Evolutionary conservation across 768 basidiomycete genomes (phyloP).

Genomic region (Phanerodontia chrysosporium): DNA sequence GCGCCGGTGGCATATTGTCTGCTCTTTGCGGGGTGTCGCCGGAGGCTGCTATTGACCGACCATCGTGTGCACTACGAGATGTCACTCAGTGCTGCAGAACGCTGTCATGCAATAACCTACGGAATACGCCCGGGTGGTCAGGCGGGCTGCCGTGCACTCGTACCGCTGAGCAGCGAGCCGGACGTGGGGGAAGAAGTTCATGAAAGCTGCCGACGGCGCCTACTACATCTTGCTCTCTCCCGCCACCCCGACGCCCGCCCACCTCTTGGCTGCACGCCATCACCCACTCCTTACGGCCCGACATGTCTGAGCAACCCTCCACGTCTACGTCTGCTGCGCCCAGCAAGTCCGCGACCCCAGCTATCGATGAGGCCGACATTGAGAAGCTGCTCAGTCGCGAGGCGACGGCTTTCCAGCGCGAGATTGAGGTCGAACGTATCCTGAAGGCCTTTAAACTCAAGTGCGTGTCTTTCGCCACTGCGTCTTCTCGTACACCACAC

Average conservation of each 20-base stretch:
- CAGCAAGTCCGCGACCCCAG: slow-evolving; percentile 16
- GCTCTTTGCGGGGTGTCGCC: not conserved
- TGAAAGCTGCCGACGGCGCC: slow-evolving; percentile 12
- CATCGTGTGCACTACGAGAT: not conserved
- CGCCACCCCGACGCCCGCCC: slow-evolving; percentile 7
- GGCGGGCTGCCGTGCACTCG: not conserved
- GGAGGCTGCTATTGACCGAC: not conserved
- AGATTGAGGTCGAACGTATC: slow-evolving; percentile 88
- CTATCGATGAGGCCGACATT: slow-evolving; percentile 49
- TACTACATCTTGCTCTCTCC: slow-evolving; percentile 6
- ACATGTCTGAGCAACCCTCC: slow-evolving; percentile 21
- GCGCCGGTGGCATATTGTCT: slow-evolving; percentile 14
- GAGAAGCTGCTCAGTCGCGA: slow-evolving; percentile 78
- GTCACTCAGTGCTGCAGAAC: not conserved
- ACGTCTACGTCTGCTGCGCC: slow-evolving; percentile 15
- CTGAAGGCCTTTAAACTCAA: slow-evolving; percentile 95
- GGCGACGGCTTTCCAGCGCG: slow-evolving; percentile 81
- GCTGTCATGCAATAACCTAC: not conserved
- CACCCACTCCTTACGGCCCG: not conserved
- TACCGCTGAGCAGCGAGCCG: slow-evolving; percentile 17
- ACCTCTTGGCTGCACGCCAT: not conserved
- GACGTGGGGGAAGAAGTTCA: slow-evolving; percentile 20
- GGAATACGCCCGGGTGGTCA: not conserved
- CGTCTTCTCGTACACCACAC: not conserved
- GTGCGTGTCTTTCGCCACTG: slow-evolving; percentile 39